Base-by-base conservation (phyloP, 768 basidiomycete genomes). In the Calocybe cyanea region DNA sequence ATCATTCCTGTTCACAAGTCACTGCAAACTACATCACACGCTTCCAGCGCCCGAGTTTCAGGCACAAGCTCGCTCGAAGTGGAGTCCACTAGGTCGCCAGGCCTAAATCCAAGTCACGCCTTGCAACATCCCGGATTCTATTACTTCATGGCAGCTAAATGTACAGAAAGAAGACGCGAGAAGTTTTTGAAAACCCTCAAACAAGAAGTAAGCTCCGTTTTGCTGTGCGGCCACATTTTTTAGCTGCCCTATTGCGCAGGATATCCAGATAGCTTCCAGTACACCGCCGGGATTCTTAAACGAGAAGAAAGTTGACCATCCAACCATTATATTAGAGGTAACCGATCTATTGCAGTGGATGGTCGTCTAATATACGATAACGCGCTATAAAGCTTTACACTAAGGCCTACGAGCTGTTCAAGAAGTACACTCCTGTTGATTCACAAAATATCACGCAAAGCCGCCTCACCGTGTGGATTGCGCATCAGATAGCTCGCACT, bases 71-170 rank as follows among this genome's bases (percentile, higher is more conserved):
- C 55, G 13, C 46, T 76, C 10, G 85, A 86, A 37, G 56, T 74
- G 36, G 85, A 87, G 38, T 65, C 78, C 0, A 65, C 83, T 55
- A 80, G 81, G 9, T 69, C 75, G 0, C 68, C 85, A 2, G 86
- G 88, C 1, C 57, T 86, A 17, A 92, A 92, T 56, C 92, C 95
- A 0, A 80, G 78, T 32, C 83, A 86, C 54, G 81, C 87, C 0
- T 63, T 98, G 38, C 92, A 93, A 58, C 92, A 94, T 58, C 86
- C 95, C 0, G 94, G 92, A 0, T 92, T 85, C 61, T 95, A 94
- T 59, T 96, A 91, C 65, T 87, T 88, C 57, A 81, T 87, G 67
- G 89, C 94, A 0, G 95, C 90, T 0, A 73, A 78, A 33, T 94
- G 90, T 57, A 91, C 92, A 0, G 86, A 94, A 55, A 73, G 80